Percentiles rank a stretch among this genome's conserved stretches.
Evolutionary conservation across 352 stramenopile genomes (phyloP).

Genomic region (Halophytophthora batemanensis): DNA sequence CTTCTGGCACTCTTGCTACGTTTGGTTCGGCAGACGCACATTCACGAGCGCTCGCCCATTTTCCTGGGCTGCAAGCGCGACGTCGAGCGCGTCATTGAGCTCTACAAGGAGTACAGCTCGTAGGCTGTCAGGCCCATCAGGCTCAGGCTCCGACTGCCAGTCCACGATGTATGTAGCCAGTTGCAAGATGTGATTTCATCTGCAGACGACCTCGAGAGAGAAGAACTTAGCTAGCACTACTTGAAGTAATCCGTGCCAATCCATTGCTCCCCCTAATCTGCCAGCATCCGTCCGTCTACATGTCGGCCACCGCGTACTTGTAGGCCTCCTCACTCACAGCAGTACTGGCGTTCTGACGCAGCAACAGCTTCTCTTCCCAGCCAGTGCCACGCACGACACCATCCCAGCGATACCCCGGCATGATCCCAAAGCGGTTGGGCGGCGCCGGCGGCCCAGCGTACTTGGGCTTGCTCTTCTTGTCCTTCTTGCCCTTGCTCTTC

Average conservation of each 20-base stretch:
- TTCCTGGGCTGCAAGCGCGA: constrained; percentile 94
- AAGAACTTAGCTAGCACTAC: no score
- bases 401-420: constrained; percentile 98
- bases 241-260: no score
- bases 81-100: constrained; percentile 73
- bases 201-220: no score
- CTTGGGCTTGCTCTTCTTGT: constrained; percentile 53
- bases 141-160: neutral
- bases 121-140: constrained; percentile 19
- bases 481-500: constrained; percentile 48
- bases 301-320: constrained; percentile 77
- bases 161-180: no score
- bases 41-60: constrained; percentile 98
- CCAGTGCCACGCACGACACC: constrained; percentile 95
- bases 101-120: constrained; percentile 58
- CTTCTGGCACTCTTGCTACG: neutral
- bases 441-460: constrained; percentile 72
- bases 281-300: constrained; percentile 34
- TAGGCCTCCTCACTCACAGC: constrained; percentile 74
- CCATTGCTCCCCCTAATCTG: neutral
- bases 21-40: constrained; percentile 59
- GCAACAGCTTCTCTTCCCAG: constrained; percentile 94
- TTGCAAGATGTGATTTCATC: no score
- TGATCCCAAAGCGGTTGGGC: constrained; percentile 88
- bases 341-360: constrained; percentile 61